A percentile compares a stretch with the other conserved stretches of the same genome.
Conservation (phyloP, 257 asterid genomes). For the Thymus mandschuricus region DNA sequence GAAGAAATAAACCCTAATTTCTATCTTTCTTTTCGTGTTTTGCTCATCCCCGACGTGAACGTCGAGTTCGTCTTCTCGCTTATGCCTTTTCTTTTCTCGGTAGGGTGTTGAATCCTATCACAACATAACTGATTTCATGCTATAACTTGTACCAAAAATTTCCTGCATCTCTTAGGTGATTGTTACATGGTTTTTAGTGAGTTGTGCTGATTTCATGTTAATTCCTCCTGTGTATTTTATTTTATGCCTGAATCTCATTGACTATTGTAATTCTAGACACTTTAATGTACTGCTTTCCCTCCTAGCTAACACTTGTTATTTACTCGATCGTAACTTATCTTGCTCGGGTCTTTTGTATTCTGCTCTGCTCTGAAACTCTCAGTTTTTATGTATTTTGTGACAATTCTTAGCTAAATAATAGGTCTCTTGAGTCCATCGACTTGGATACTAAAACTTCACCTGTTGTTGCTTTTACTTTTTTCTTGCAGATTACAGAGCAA, state of each 20-base stretch:
- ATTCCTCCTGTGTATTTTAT: not conserved
- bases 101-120: no score
- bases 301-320: conserved; percentile 8
- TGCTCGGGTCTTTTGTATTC: conserved; percentile 12
- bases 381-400: not conserved
- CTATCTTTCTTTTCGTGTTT: no score
- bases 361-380: conserved; percentile 10
- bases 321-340: conserved; percentile 8
- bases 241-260: not conserved
- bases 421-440: conserved; percentile 15
- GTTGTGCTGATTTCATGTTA: not conserved
- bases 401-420: conserved; percentile 4
- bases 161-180: not conserved
- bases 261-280: not conserved
- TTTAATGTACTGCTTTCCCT: not conserved
- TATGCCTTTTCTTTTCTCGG: no score
- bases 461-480: conserved; percentile 22
- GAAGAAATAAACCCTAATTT: no score
- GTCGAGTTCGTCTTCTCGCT: no score
- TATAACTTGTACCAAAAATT: no score
- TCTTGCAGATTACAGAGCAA: conserved; percentile 89
- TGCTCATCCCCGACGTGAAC: no score
- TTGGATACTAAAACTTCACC: conserved; percentile 19
- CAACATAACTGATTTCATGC: no score
- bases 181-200: no score